Evolutionary conservation across 352 stramenopile genomes (phyloP), one percentile per base, ranked within the genome.

Genomic region (Pythium inflatum): DNA sequence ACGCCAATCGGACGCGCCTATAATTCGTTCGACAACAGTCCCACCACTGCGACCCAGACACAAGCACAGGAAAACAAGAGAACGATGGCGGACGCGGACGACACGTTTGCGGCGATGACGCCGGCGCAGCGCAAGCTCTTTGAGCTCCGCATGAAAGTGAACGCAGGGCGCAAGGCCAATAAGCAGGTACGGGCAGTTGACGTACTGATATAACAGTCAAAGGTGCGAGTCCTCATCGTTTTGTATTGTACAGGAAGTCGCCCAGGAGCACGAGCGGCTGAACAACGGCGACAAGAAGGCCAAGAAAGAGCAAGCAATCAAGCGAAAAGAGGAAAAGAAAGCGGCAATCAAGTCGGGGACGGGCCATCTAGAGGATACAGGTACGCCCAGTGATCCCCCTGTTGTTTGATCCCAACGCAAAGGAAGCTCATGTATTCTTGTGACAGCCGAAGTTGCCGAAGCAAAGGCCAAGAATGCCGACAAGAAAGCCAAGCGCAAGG

Each of bases 71-170:
- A 30, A 31, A 45, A 61, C 13, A 25, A 50, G 40, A 61, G n/a
- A 20, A 34, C 25, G 3, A 82, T 80, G 71, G 59, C 36, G 54
- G 76, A 84, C 51, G 34, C 27, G 31, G 71, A 83, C 16, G 83
- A 88, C 65, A 60, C 76, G 25, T 54, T 88, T 53, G 76, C 79
- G 65, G 71, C 76, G 27, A 91, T 93, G 85, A 92, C 85, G 64
- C 82, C 85, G 24, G 85, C 83, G 62, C 83, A 94, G 68, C 79
- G 70, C 45, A 94, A 92, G 74, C 81, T 94, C 62, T 94, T 94
- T 71, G 80, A 94, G 77, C 73, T 94, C 57, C 85, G 87, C 41
- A 94, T 94, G 87, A 91, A 92, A 68, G 85, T 93, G 48, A 94
- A 94, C 64, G 85, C 85, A 7, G 87, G 85, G 0, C 72, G 87